These are phyloP conservation scores for Serendipita sp. DNA, from an alignment of 768 basidiomycete species.

Conservation along the genomic window DNA sequence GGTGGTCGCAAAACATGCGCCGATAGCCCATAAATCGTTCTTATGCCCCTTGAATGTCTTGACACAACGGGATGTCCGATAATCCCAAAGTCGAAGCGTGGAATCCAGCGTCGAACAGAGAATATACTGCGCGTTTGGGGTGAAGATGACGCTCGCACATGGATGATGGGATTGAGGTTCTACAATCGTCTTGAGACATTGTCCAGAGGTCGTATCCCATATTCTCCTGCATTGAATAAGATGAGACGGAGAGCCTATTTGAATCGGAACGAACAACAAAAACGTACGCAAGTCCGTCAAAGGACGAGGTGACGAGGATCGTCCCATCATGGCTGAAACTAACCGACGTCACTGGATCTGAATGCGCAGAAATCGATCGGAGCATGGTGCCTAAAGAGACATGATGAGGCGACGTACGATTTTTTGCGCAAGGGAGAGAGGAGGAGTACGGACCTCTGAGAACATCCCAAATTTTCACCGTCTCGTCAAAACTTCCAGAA, in stretches of 20 bases:
- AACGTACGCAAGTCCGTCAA: constrained; percentile 91
- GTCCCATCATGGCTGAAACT: constrained; percentile 91
- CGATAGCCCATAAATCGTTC: constrained; percentile 73
- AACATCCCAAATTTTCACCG: constrained; percentile 93
- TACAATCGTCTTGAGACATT: constrained; percentile 92
- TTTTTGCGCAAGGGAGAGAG: not conserved
- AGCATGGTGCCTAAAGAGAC: constrained; percentile 51
- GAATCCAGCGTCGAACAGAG: constrained; percentile 89
- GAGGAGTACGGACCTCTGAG: constrained; percentile 44
- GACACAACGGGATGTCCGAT: constrained; percentile 74
- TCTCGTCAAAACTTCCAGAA: constrained; percentile 92
- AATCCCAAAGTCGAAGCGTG: constrained; percentile 88
- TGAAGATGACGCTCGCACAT: constrained; percentile 79
- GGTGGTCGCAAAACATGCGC: constrained; percentile 43
- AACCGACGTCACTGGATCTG: constrained; percentile 91
- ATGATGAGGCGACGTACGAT: not conserved
- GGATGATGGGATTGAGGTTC: constrained; percentile 80
- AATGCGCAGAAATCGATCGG: constrained; percentile 85
- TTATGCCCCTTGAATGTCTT: constrained; percentile 84
- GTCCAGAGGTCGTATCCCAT: constrained; percentile 95
- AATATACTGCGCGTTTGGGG: constrained; percentile 82
- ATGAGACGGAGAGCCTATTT: not conserved
- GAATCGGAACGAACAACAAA: constrained; percentile 1
- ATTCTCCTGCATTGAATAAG: constrained; percentile 48
- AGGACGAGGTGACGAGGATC: constrained; percentile 84